Evolutionary conservation across 108 stramenopile genomes (phyloP), one percentile per base, ranked within the genome.

Genomic region (Nitzschia palea): DNA sequence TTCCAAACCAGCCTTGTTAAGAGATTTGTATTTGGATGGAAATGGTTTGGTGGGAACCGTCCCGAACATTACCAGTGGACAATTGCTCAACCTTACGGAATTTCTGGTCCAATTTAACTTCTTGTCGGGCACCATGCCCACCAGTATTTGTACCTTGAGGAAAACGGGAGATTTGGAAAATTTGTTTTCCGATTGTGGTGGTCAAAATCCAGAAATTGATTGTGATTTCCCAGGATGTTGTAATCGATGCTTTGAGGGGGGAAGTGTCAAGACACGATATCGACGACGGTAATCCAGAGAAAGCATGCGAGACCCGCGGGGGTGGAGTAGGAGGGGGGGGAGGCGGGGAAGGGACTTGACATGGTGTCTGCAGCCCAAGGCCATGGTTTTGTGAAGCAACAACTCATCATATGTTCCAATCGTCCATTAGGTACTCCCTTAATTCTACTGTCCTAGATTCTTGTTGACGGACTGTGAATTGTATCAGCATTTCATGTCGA

Each of bases 21-120:
- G 67, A 44, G 79, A 80, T 62, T 68, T 90, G 15, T 80, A 74
- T 44, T 28, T 90, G 32, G 70, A 84, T 44, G 78, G 86, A 50
- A 91, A 87, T 51, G 57, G 58, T 3, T 58, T 91, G 34, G 56
- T 74, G 22, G 89, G 89, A 14, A 77, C 73, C 0, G 64, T 91
- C 27, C 76, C 83, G 44, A n/a, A 33, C 4, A 63, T 69, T 56
- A 22, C 52, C 0, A 3, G 17, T 28, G 76, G 71, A 4, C 32
- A 70, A 26, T 61, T 80, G 44, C 36, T 29, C 26, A 34, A 62
- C 29, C 52, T 84, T 25, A 64, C 48, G 8, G 83, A 84, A 44
- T 74, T 84, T 47, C 35, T 77, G 50, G 12, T 84, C 27, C 75
- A 80, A 12, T 60, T 67, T 44, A 84, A 80, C 50, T 50, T 57